Evolutionary conservation across 108 stramenopile species (phyloP), one percentile per base, ranked within the genome.

Genomic region (Pseudonitzschia multistriata): DNA sequence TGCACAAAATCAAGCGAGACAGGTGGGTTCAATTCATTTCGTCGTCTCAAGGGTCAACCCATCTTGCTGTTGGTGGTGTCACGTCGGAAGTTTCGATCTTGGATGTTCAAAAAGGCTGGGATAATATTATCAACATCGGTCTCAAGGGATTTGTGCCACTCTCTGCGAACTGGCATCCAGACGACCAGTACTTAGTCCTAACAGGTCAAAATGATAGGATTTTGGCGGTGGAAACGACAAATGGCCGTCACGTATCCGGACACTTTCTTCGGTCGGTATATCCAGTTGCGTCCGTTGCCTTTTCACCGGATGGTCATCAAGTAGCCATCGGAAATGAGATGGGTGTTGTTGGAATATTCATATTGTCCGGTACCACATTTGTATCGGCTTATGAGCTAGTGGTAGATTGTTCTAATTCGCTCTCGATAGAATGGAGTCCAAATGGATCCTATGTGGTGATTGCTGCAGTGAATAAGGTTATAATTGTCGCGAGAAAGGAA

Each of bases 101-200:
- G 49, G 85, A 86, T 57, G 82, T 77, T 13, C 62, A 77, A 5
- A 62, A 74, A 3, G 61, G 73, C n/a, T 88, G 88, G 88, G 77
- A 82, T 17, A 74, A 81, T 10, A 83, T 76, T 10, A 80, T 83
- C 37, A 83, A 74, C 35, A 61, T 89, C 29, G 66, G 71, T 24
- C 71, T 85, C 11, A 83, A 86, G 47, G 83, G 81, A 28, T 59
- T 85, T 17, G 80, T 83, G 19, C 80, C 85, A 19, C 62, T 86
- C 24, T 82, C 81, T 25, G 88, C 88, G 15, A 74, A 63, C 53
- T 89, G 88, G 88, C 88, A 89, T 63, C 88, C 88, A 13, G 69
- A 79, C 39, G 88, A 89, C 71, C 78, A 86, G 62, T 86, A 79
- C 47, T 49, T 89, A 67, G 81, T 81, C 3, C 47, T 89, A 29